phyloP scores from a whole-genome alignment of 495 filamentous ascomycete species.

The Evernia prunastri region DNA sequence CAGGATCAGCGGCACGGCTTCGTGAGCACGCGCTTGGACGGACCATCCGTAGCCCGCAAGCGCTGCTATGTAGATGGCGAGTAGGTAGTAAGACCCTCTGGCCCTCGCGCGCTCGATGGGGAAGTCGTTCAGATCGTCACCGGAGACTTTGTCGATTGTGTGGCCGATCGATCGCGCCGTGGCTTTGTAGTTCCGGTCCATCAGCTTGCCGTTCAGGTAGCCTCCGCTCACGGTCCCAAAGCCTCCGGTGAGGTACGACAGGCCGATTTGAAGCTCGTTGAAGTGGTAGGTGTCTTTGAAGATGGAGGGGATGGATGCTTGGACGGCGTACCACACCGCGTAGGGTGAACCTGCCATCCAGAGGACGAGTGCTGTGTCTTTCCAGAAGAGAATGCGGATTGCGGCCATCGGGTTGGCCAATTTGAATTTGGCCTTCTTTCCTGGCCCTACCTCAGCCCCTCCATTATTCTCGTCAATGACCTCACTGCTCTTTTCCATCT shows the following conservation, averaged over 20 bases:
- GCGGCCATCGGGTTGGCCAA: constrained; percentile 31
- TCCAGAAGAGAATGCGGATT: constrained; percentile 46
- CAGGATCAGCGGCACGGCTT: constrained; percentile 49
- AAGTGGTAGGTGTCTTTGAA: constrained; percentile 31
- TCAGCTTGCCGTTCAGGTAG: constrained; percentile 79
- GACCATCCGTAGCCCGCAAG: constrained; percentile 54
- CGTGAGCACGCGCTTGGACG: constrained; percentile 38
- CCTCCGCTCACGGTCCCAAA: constrained; percentile 68
- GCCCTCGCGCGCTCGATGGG: constrained; percentile 57
- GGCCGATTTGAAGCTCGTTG: constrained; percentile 34
- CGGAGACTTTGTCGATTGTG: constrained; percentile 38
- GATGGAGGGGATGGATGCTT: constrained; percentile 32
- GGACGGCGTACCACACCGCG: constrained; percentile 37
- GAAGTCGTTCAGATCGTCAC: constrained; percentile 50
- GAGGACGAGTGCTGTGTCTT: constrained; percentile 49
- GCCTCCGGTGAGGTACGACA: constrained; percentile 39
- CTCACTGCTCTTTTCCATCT: constrained; percentile 1
- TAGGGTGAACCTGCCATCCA: constrained; percentile 37
- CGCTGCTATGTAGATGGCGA: constrained; percentile 24
- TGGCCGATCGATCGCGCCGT: constrained; percentile 30
- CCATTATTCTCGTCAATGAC: background rate
- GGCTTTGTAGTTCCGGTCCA: constrained; percentile 43
- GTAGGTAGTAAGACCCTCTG: constrained; percentile 27
- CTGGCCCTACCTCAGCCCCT: background rate
- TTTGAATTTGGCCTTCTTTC: constrained; percentile 34